Base-by-base conservation (phyloP, 176 grass and related monocot genomes). In the Ensete glaucum region DNA sequence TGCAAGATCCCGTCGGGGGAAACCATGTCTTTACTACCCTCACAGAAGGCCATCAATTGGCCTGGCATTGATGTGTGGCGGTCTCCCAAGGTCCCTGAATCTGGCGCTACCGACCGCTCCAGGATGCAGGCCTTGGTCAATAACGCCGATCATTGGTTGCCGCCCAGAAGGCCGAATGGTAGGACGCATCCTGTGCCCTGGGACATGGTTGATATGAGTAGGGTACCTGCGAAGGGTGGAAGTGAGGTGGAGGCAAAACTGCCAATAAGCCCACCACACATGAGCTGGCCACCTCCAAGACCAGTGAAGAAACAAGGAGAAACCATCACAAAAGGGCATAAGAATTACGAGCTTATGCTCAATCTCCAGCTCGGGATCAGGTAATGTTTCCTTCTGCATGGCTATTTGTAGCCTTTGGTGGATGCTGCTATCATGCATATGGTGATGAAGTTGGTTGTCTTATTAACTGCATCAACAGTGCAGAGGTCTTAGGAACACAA, bases 321-420 rank as follows among this genome's bases (percentile, higher is more conserved):
- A 70, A 94, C 78, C 76, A 99, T 99, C 62, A 85, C 84, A 56
- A 90, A 86, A 73, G 95, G 90, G 13, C 95, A 99, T 81, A 89
- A 92, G 78, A 83, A 94, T 80, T 99, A 91, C 79, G 88, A 89
- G 76, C 90, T 99, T 22, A 99, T 99, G 90, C 86, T 99, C 26
- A 99, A 99, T 77, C 80, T 99, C 80, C 90, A 99, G 78, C 95
- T 99, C 15, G 95, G 95, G 14, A 94, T 99, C 82, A 99, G 95
- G 95, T 94, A 76, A 16, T 68, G 12, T 50, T 19, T 1, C 10
- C 24, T 54, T 24, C 50, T 50, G 17, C 58, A 20, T 22, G 8
- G 2, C 20, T 25, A 22, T 54, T 15, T 54, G 15, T 23, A 22
- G n/a, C 67, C 34, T 69, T 63, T 63, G 34, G 34, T 43, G 34